These are phyloP conservation scores for Lipomyces sp. DNA, from an alignment of 805 yeast genomes.

Conservation along the genomic window DNA sequence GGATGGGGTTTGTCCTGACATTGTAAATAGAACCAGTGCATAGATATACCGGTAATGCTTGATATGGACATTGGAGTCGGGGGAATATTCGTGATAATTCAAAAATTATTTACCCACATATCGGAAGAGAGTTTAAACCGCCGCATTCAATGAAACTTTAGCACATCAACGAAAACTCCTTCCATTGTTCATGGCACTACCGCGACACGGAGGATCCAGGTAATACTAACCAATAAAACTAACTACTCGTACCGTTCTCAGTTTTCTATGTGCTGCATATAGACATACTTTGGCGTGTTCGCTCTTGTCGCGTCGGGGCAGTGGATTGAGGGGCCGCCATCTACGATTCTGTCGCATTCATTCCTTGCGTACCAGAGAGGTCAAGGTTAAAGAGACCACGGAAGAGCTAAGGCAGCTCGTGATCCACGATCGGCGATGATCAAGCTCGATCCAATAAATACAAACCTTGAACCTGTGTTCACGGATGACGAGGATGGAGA, in stretches of 20 bases:
- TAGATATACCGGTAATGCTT: not conserved
- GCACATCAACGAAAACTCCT: too few species aligned
- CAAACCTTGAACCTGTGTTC: slow-evolving; percentile 16
- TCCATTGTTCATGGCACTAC: too few species aligned
- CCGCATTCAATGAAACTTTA: too few species aligned
- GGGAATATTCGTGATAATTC: not conserved
- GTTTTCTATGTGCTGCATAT: not conserved
- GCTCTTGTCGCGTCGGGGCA: not conserved
- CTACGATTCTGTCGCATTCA: not conserved
- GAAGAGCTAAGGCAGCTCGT: not conserved
- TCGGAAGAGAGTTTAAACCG: too few species aligned
- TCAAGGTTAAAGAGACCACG: not conserved
- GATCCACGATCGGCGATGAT: slow-evolving; percentile 13
- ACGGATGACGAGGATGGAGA: slow-evolving; percentile 20
- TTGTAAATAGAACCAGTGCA: not conserved
- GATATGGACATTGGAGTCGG: not conserved
- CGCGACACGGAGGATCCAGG: too few species aligned
- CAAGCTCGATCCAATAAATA: slow-evolving; percentile 30
- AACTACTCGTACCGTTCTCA: not conserved
- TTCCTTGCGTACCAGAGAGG: too few species aligned
- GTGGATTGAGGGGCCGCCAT: not conserved
- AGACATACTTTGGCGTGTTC: not conserved
- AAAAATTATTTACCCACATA: too few species aligned
- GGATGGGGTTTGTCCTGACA: not conserved
- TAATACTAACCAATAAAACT: not conserved